Percentiles rank a stretch among this genome's conserved stretches.
phyloP scores from a whole-genome alignment of 1,139 yeast species.

The Geotrichum phurueaensis region DNA sequence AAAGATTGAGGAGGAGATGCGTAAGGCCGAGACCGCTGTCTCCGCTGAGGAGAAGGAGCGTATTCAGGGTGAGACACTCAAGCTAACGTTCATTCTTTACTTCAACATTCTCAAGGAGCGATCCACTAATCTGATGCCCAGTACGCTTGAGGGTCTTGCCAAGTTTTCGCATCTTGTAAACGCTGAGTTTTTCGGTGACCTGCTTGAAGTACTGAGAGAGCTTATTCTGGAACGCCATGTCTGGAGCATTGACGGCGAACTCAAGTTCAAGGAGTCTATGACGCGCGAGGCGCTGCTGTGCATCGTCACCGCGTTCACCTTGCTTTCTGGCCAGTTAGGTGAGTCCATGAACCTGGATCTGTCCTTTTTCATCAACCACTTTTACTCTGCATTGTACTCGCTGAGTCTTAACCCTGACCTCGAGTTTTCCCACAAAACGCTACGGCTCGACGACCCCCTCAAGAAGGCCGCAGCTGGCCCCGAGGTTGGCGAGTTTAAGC shows the following conservation, averaged over 20 bases:
- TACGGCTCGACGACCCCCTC: slow-evolving; percentile 74
- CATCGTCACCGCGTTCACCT: slow-evolving; percentile 83
- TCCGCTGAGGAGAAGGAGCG: slow-evolving; percentile 82
- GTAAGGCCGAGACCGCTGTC: slow-evolving; percentile 78
- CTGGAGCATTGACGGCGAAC: slow-evolving; percentile 37
- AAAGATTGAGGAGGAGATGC: slow-evolving; percentile 82
- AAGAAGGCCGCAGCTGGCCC: slow-evolving; percentile 34
- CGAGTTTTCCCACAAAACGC: slow-evolving; percentile 75
- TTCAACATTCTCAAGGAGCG: slow-evolving; percentile 66
- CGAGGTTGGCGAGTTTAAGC: slow-evolving; percentile 41
- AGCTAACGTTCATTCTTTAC: slow-evolving; percentile 63
- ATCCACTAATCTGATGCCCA: slow-evolving; percentile 66
- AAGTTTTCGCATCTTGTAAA: slow-evolving; percentile 89
- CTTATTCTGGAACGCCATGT: slow-evolving; percentile 47
- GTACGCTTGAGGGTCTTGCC: slow-evolving; percentile 86
- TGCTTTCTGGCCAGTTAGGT: slow-evolving; percentile 66
- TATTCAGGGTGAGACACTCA: slow-evolving; percentile 77
- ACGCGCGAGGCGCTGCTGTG: slow-evolving; percentile 72
- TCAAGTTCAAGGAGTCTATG: slow-evolving; percentile 37
- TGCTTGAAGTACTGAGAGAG: slow-evolving; percentile 82
- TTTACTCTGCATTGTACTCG: slow-evolving; percentile 60
- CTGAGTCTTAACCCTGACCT: slow-evolving; percentile 74
- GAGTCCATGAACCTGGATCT: slow-evolving; percentile 39
- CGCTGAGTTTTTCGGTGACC: slow-evolving; percentile 85
- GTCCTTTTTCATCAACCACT: slow-evolving; percentile 59